These are phyloP conservation scores for Osmanthus fragrans DNA, from an alignment of 257 asterid species.

Conservation along the genomic window DNA sequence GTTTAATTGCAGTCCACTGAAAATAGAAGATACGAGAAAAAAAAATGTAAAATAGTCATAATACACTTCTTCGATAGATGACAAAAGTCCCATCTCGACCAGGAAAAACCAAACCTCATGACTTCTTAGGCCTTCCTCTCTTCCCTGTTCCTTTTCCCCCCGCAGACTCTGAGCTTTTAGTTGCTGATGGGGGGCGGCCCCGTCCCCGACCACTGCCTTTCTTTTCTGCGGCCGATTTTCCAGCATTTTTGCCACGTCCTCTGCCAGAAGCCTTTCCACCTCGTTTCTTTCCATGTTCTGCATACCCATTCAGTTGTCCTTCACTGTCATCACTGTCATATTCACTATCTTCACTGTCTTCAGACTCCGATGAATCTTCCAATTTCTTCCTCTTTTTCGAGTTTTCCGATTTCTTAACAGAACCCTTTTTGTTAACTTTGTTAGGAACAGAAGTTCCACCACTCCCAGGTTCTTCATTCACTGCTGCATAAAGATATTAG, in stretches of 20 bases:
- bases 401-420: conserved; percentile 42
- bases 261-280: conserved; percentile 42
- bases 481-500: conserved; percentile 39
- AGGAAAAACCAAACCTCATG: conserved; percentile 30
- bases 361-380: conserved; percentile 56
- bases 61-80: conserved; percentile 24
- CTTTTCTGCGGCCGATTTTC: conserved; percentile 34
- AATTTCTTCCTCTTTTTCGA: conserved; percentile 68
- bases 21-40: background rate
- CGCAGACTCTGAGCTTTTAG: conserved; percentile 32
- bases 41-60: background rate
- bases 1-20: conserved; percentile 28
- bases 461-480: conserved; percentile 39
- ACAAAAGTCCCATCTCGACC: background rate
- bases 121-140: conserved; percentile 76
- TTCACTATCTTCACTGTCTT: conserved; percentile 54
- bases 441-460: conserved; percentile 33
- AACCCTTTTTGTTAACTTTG: conserved; percentile 38
- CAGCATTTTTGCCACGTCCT: conserved; percentile 56
- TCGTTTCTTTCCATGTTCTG: conserved; percentile 23
- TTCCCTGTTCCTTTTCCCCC: conserved; percentile 46
- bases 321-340: conserved; percentile 9
- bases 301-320: conserved; percentile 46
- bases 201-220: conserved; percentile 65
- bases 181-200: conserved; percentile 61